A percentile compares a stretch with the other conserved stretches of the same genome.
phyloP scores from a whole-genome alignment of 2,329 filamentous ascomycete species.

The Aspergillus nomiae region DNA sequence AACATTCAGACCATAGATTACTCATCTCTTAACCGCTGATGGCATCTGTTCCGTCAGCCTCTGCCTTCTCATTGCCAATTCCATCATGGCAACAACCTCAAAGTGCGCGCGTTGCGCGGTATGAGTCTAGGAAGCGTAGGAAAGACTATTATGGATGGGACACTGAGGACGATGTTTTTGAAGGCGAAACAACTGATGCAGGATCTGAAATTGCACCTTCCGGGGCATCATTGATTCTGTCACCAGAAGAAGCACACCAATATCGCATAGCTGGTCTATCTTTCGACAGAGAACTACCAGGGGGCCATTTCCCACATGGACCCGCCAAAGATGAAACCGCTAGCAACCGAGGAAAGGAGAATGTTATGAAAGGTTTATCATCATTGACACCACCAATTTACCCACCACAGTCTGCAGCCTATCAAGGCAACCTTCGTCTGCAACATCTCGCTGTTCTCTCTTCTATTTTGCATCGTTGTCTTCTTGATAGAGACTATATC shows the following conservation, averaged over 20 bases:
- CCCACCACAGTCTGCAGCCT: conserved; percentile 32
- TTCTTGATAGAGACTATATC: conserved; percentile 69
- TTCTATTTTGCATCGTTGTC: conserved; percentile 69
- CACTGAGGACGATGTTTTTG: conserved; percentile 26
- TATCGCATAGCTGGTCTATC: conserved; percentile 46
- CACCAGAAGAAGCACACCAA: conserved; percentile 46
- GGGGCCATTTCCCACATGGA: conserved; percentile 45
- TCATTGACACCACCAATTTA: conserved; percentile 38
- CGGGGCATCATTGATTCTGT: conserved; percentile 31
- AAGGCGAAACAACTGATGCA: conserved; percentile 32
- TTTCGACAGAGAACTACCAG: conserved; percentile 40
- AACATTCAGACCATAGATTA: conserved; percentile 4
- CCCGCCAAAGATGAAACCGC: conserved; percentile 19
- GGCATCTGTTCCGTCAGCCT: conserved; percentile 34
- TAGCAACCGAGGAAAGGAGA: conserved; percentile 15
- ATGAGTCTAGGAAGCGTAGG: conserved; percentile 40
- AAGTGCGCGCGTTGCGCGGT: conserved; percentile 38
- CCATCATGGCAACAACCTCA: conserved; percentile 38
- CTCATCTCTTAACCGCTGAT: conserved; percentile 18
- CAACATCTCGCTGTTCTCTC: conserved; percentile 68
- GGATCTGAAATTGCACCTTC: conserved; percentile 27
- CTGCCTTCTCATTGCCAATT: conserved; percentile 42
- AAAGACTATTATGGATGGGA: conserved; percentile 28
- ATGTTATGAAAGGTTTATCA: conserved; percentile 31
- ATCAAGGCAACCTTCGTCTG: conserved; percentile 40